phyloP scores from a whole-genome alignment of 345 rosid species.

The Stellera chamaejasme region DNA sequence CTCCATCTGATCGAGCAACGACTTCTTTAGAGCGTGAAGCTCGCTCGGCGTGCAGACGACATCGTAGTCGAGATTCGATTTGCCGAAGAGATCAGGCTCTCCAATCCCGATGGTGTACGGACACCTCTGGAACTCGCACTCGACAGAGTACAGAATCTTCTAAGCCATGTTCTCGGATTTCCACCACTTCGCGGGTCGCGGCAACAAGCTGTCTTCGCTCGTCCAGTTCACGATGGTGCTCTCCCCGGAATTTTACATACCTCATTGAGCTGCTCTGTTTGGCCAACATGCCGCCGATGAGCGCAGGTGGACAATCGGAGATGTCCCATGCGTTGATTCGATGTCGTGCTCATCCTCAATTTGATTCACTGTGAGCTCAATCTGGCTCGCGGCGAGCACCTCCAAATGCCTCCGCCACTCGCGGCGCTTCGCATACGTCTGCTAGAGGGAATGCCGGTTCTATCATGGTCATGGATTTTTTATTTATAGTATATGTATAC shows the following conservation, averaged over 20 bases:
- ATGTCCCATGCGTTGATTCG: slow-evolving; percentile 19
- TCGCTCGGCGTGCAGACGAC: slow-evolving; percentile 62
- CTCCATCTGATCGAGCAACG: slow-evolving; percentile 45
- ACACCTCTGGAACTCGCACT: slow-evolving; percentile 73
- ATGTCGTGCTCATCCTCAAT: slow-evolving; percentile 49
- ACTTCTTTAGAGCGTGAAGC: slow-evolving; percentile 40
- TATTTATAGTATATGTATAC: too few relatives aligned
- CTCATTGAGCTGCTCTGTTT: slow-evolving; percentile 49
- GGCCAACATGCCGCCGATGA: slow-evolving; percentile 34
- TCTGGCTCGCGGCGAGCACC: slow-evolving; percentile 55
- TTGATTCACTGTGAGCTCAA: slow-evolving; percentile 47
- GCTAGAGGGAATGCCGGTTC: slow-evolving; percentile 74
- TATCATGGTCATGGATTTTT: slow-evolving; percentile 30
- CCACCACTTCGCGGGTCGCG: slow-evolving; percentile 70
- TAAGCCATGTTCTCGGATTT: slow-evolving; percentile 59
- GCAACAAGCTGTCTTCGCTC: slow-evolving; percentile 71
- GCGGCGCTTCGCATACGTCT: slow-evolving; percentile 60
- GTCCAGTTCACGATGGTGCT: slow-evolving; percentile 36
- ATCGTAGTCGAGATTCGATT: slow-evolving; percentile 76
- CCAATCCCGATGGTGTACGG: slow-evolving; percentile 77
- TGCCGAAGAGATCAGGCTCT: slow-evolving; percentile 69
- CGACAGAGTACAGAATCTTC: slow-evolving; percentile 55
- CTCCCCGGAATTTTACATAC: slow-evolving; percentile 49
- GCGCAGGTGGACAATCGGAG: slow-evolving; percentile 40
- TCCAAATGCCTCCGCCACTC: slow-evolving; percentile 75